Evolutionary conservation across 2,329 filamentous ascomycete genomes (phyloP), one percentile per base, ranked within the genome.

Genomic region (Exutisphaerella laricina): DNA sequence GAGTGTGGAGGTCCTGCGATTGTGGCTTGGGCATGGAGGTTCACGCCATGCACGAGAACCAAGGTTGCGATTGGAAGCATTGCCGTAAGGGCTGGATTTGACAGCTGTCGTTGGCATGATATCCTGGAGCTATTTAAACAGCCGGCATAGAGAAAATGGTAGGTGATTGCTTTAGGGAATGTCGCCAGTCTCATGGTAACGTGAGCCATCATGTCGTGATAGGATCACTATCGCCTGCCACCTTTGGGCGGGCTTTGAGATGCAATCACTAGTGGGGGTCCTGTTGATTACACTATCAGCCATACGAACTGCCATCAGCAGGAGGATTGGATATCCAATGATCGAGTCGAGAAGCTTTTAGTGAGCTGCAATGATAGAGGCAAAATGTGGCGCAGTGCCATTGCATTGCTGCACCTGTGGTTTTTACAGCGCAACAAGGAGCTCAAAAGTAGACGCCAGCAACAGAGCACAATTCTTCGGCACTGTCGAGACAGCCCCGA

Each of bases 1-100:
- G 18, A n/a, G 20, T 35, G 32, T 28, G 25, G 32, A 29, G 40
- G 25, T 36, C 17, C 23, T 37, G 40, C 40, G n/a, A 26, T 35
- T 7, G 40, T 26, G 32, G 40, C 40, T 43, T 31, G 17, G 17
- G 17, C 16, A 12, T 21, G 30, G 32, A 30, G 20, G 6, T 13
- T 43, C 33, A 43, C 40, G 32, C 40, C 40, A 43, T 43, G 3
- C 9, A 35, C 30, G 22, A 28, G 36, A 20, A 30, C 38, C 32
- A 16, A 16, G 16, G 23, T 18, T 10, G 21, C 28, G 32, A 32
- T n/a, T 21, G 7, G 33, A 16, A 21, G 18, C n/a, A 17, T 23
- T 40, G 38, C 29, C 38, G 4, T 22, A 18, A 32, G 28, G 29
- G 28, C 29, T 31, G 28, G 22, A 17, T 30, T 9, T 32, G n/a